Conservation (phyloP, 1,284 basidiomycete species). For the Moniliella sp. region DNA sequence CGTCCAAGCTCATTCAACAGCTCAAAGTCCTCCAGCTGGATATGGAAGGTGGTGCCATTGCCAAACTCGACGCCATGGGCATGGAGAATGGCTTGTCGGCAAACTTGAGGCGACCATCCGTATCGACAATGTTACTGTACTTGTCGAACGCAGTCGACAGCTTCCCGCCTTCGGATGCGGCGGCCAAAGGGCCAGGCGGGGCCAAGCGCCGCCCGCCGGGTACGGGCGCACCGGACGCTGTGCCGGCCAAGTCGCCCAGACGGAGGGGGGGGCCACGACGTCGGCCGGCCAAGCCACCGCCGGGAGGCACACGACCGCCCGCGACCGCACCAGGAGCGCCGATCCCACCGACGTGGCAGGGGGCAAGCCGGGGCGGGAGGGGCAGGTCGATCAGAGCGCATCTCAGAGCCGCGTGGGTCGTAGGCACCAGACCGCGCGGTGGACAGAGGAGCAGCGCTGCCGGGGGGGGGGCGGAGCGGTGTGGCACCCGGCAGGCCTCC, state of each 20-base stretch:
- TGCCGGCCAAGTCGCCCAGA: neutral
- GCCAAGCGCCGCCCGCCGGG: neutral
- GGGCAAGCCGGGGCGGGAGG: no score
- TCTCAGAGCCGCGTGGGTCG: no score
- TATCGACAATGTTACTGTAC: constrained; percentile 40
- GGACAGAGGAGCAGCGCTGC: no score
- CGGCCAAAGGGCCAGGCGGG: neutral
- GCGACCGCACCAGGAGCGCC: no score
- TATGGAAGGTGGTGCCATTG: constrained; percentile 71
- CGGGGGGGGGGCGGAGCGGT: no score
- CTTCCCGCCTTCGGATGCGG: neutral
- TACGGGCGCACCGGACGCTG: neutral
- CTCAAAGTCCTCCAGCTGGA: constrained; percentile 85
- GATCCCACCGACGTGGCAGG: no score
- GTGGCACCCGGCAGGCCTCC: no score
- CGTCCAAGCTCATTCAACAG: constrained; percentile 68
- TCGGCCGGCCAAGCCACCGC: neutral
- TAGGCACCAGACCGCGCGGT: no score
- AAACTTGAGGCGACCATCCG: constrained; percentile 78
- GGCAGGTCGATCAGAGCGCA: no score
- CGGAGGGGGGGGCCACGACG: neutral
- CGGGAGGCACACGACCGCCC: no score
- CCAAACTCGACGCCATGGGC: constrained; percentile 82
- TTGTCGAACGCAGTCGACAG: neutral
- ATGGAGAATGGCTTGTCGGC: constrained; percentile 72